phyloP scores from a whole-genome alignment of 1,284 basidiomycete species.

The Stygiomarasmius scandens region DNA sequence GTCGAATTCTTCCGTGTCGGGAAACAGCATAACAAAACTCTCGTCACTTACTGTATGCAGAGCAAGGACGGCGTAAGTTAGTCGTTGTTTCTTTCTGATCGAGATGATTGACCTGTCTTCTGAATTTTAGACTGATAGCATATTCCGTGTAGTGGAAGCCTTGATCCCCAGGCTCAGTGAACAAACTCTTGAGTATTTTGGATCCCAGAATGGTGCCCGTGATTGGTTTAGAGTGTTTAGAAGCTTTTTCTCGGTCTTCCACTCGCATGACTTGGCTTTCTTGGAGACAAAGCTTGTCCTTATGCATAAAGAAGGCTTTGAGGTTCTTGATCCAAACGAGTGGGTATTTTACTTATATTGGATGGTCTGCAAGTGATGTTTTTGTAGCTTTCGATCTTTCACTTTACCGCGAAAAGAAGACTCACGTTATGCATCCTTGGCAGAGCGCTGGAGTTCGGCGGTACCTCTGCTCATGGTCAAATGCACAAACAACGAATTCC shows the following conservation, averaged over 20 bases:
- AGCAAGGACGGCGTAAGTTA: constrained; percentile 86
- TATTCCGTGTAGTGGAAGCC: constrained; percentile 93
- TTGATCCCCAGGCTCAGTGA: constrained; percentile 85
- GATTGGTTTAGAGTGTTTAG: not conserved
- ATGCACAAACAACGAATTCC: constrained; percentile 73
- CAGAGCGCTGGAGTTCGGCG: constrained; percentile 69
- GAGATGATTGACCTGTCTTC: not conserved
- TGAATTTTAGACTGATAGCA: constrained; percentile 79
- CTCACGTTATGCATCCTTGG: constrained; percentile 60
- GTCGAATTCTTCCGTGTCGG: constrained; percentile 96
- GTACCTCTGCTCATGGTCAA: constrained; percentile 83
- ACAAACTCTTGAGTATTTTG: constrained; percentile 63
- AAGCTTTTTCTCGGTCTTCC: no score
- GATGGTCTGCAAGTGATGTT: not conserved
- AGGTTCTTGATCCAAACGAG: no score
- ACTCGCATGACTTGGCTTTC: no score
- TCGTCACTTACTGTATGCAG: constrained; percentile 96
- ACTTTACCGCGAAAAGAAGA: constrained; percentile 75
- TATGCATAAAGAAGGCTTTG: no score
- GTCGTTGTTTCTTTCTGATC: constrained; percentile 23
- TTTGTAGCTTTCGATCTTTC: constrained; percentile 68
- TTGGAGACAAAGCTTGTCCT: no score
- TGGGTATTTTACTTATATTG: constrained; percentile 5
- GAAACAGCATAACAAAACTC: constrained; percentile 78
- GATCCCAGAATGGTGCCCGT: constrained; percentile 71